Evolutionary conservation across 192 early-diverging fungal species (phyloP).

Genomic region (Glomus cerebriforme): DNA sequence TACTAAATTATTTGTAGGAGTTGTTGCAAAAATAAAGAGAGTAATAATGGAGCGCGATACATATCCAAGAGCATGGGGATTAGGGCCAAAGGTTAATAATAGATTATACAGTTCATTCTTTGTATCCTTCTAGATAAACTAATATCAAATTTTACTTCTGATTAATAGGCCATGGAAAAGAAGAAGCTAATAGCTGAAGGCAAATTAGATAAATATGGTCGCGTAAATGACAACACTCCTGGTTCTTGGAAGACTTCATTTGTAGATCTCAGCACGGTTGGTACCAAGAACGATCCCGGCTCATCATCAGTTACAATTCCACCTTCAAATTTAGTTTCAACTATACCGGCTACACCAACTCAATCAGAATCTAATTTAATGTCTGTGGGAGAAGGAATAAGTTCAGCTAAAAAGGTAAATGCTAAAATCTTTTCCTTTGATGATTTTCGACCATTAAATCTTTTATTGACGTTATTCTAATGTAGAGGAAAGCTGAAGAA

Average conservation of each 20-base stretch:
- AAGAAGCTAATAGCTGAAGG: slow-evolving; percentile 98
- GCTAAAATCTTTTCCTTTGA: background rate
- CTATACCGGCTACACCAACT: background rate
- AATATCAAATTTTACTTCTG: background rate
- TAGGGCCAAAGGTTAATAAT: slow-evolving; percentile 66
- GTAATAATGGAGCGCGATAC: slow-evolving; percentile 99
- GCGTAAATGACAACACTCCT: slow-evolving; percentile 85
- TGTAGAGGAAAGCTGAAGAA: background rate
- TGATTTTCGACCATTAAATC: background rate
- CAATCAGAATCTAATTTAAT: background rate
- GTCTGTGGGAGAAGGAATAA: background rate
- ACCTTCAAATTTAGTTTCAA: background rate
- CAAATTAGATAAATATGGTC: slow-evolving; percentile 97
- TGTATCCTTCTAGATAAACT: background rate
- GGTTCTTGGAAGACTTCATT: slow-evolving; percentile 78
- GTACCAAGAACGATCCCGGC: slow-evolving; percentile 39
- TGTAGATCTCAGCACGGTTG: slow-evolving; percentile 63
- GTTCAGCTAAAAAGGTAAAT: background rate
- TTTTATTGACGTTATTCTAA: background rate
- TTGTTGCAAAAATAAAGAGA: slow-evolving; percentile 99
- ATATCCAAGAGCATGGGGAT: slow-evolving; percentile 96
- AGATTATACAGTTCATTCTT: background rate
- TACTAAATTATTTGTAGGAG: slow-evolving; percentile 36
- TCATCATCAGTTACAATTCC: background rate
- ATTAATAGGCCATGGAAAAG: slow-evolving; percentile 83